These are phyloP conservation scores for Fusarium annulatum DNA, from an alignment of 2,329 filamentous ascomycete species.

Conservation along the genomic window DNA sequence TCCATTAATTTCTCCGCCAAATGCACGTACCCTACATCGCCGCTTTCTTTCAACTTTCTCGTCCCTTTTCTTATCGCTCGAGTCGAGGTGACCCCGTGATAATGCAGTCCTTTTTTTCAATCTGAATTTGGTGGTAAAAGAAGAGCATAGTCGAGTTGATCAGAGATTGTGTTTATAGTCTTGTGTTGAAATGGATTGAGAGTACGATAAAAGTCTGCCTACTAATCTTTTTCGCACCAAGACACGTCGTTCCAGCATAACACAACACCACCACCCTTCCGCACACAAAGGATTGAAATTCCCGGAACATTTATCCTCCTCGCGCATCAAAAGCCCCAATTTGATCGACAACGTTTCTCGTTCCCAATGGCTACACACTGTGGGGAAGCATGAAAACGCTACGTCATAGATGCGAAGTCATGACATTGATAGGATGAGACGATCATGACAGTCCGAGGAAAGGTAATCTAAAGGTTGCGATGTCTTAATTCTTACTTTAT, in stretches of 20 bases:
- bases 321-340: not conserved
- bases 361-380: not conserved
- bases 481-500: not conserved
- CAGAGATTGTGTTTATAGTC: rapidly evolving
- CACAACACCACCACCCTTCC: not conserved
- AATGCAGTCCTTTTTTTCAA: no score
- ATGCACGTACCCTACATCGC: not conserved
- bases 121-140: not conserved
- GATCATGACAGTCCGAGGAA: not conserved
- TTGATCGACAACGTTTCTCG: not conserved
- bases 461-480: not conserved
- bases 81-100: no score
- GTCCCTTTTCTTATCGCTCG: not conserved
- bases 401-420: constrained; percentile 13
- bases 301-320: not conserved
- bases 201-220: rapidly evolving
- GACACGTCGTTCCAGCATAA: no score
- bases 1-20: not conserved
- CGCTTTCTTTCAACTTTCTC: rapidly evolving
- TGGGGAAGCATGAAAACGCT: not conserved
- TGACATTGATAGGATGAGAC: not conserved
- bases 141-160: rapidly evolving
- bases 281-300: not conserved
- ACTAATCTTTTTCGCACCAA: rapidly evolving
- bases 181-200: rapidly evolving